Base-by-base conservation (phyloP, 192 early-diverging fungal genomes). In the Umbelopsis sp. region DNA sequence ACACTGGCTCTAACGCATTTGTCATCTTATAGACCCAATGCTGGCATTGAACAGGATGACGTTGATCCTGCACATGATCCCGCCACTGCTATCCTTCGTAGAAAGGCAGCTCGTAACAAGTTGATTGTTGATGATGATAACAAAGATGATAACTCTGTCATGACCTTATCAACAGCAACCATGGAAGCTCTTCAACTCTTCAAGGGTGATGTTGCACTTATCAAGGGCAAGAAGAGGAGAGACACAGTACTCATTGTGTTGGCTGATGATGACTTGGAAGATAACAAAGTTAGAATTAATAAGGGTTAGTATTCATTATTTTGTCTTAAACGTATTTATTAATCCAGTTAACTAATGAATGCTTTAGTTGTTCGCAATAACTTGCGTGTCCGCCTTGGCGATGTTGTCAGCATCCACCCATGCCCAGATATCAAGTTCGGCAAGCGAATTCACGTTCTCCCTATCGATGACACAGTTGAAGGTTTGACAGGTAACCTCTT, bases 381-480 rank as follows among this genome's bases (percentile, higher is more conserved):
- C 84, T 85, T 99, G 73, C 94, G 96, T 76, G 86, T 96, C 21
- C 91, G 96, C 34, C 90, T 98, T 50, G 97, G 97, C 62, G 97
- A 99, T 85, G 88, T 99, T 70, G 95, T 99, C 65, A 90, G 91
- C 21, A 92, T 99, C 74, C 95, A 98, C 80, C 89, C 97, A 16
- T 95, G 92, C 82, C 85, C 93, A 31, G 97, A 99, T 80, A 99
- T 99, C 87, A 94, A 97, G 84, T 96, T 97, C 79, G 97, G 96
- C 68, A 92, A 93, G 81, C 94, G 94, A 72, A 95, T 99, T 75
- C 95, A 98, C 68, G 95, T 98, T 44, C 84, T 97, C 43, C 97
- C 97, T 45, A 95, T 98, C 66, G 96, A 98, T 81, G 97, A 99
- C 81, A 96, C 97, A 70, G 88, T 99, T 69, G 97, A 99, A 82